phyloP scores from a whole-genome alignment of 2,329 filamentous ascomycete genomes.

The Tolypocladium endophyticum region DNA sequence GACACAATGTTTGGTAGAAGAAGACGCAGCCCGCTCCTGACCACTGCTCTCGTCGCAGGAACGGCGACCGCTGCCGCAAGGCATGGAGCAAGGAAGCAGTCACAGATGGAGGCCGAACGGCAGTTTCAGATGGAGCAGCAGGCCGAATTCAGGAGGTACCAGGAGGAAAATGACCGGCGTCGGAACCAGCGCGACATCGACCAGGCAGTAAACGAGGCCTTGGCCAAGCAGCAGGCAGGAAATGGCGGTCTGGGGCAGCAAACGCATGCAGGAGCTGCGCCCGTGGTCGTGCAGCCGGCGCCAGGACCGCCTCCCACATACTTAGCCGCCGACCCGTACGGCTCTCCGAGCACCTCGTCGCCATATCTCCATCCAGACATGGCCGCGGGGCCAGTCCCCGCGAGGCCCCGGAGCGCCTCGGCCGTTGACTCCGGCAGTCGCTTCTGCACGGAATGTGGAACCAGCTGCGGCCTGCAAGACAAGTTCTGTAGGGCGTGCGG shows the following conservation, averaged over 20 bases:
- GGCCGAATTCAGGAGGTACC: not conserved
- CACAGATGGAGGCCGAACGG: not conserved
- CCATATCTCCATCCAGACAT: not conserved
- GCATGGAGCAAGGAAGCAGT: constrained; percentile 1
- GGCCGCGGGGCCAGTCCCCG: not conserved
- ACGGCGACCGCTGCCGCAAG: constrained; percentile 1
- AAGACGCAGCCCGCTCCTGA: not conserved
- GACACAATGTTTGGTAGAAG: constrained; percentile 2
- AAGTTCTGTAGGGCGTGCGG: constrained; percentile 3
- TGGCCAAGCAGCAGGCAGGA: constrained; percentile 1
- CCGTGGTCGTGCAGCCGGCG: not conserved
- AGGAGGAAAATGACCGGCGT: not conserved
- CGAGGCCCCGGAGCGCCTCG: not conserved
- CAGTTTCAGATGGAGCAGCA: constrained; percentile 3
- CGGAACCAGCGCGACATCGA: constrained; percentile 2
- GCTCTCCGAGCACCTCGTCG: not conserved
- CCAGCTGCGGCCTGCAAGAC: not conserved
- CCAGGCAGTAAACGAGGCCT: constrained; percentile 1
- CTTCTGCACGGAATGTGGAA: constrained; percentile 1
- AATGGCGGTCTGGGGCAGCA: not conserved
- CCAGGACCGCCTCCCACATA: not conserved
- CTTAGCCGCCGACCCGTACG: not conserved
- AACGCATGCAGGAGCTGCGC: not conserved
- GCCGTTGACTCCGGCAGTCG: not conserved
- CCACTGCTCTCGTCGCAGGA: constrained; percentile 1